These are phyloP conservation scores for Fusarium napiforme DNA, from an alignment of 2,329 filamentous ascomycete genomes.

Conservation along the genomic window DNA sequence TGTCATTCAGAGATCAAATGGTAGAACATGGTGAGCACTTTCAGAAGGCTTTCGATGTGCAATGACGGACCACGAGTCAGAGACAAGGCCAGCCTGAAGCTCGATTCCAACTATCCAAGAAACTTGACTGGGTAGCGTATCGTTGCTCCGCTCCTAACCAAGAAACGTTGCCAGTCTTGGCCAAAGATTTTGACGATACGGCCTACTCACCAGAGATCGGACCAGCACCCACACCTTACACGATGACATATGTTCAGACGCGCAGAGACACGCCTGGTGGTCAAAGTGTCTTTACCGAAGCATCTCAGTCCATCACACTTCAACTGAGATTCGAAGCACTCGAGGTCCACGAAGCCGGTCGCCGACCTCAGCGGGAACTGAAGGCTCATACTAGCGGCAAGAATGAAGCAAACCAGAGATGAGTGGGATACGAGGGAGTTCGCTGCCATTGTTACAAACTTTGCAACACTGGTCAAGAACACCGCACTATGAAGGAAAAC, in stretches of 20 bases:
- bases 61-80: neutral
- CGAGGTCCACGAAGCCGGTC: neutral
- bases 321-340: neutral
- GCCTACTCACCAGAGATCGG: neutral
- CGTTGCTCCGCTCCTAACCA: neutral
- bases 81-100: neutral
- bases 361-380: neutral
- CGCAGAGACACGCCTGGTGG: no score
- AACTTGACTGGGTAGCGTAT: neutral
- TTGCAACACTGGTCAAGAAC: neutral
- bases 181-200: neutral
- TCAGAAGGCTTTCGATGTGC: no score
- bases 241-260: neutral
- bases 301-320: neutral
- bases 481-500: neutral
- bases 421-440: neutral
- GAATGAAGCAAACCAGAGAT: neutral
- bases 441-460: neutral
- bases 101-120: neutral
- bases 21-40: no score
- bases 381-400: neutral
- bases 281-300: no score
- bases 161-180: neutral
- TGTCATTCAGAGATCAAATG: no score
- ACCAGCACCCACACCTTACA: neutral